Base-by-base conservation (phyloP, 1,139 yeast species). In the Zygoascus sp. region DNA sequence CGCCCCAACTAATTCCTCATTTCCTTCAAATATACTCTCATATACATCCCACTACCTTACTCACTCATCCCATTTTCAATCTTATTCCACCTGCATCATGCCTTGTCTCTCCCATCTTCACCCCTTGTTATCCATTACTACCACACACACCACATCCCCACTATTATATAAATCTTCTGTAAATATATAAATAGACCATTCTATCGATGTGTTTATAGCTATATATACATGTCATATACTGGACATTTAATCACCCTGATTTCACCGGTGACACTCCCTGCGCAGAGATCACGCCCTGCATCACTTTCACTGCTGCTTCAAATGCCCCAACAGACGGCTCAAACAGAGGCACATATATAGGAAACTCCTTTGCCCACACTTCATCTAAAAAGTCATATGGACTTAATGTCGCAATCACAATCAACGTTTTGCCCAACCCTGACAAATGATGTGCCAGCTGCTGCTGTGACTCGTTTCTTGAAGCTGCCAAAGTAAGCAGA, bases 351-450 rank as follows among this genome's bases (percentile, higher is more conserved):
- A 79, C 60, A 56, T 77, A 77, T 1, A 78, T 74, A 47, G 79
- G 48, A 8, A 48, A 42, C 8, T 37, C 36, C 19, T 25, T 68
- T 13, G 40, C 20, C 23, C 76, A 69, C 45, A 69, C 66, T 47
- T 69, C 73, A 50, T 72, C 72, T 48, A 75, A 70, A 56, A 77
- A 77, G 58, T 77, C 82, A 53, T 76, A 78, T 1, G 83, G 83
- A 3, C 80, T 74, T 56, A 75, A 74, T 0, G 80, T 75, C 2
- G 83, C 80, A 9, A 77, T 68, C 3, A 77, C 68, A 5, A 78
- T 67, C 53, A 78, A 63, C 5, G 81, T 80, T 52, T 77, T 78
- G 1, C 76, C 48, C 35, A 48, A 25, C 11, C 13, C 36, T n/a
- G 50, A 32, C 20, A 53, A 27, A 35, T 53, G 53, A 23, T 43